Evolutionary conservation across 371 early-diverging fungal genomes (phyloP).

Genomic region (Chytridiales sp.): DNA sequence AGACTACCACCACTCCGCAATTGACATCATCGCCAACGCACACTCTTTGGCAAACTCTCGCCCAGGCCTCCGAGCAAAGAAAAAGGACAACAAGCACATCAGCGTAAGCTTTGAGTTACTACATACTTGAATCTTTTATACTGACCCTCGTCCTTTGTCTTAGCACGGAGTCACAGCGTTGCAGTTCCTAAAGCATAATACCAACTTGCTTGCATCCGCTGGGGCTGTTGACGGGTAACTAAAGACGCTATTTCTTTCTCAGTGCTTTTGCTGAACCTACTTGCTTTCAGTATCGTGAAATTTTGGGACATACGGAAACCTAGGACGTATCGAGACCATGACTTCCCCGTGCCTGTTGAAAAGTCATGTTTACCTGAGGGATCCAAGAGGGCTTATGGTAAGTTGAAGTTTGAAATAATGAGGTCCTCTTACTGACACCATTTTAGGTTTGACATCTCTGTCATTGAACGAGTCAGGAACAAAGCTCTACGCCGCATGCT

Average conservation of each 20-base stretch:
- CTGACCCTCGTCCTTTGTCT: too few species aligned
- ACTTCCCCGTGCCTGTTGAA: constrained; percentile 10
- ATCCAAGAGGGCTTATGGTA: constrained; percentile 19
- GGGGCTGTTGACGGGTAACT: constrained; percentile 65
- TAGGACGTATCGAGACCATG: constrained; percentile 5
- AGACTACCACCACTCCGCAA: constrained; percentile 23
- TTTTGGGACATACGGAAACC: constrained; percentile 30
- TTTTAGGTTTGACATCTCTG: constrained; percentile 29
- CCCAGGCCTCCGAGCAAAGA: constrained; percentile 1
- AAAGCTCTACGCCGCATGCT: constrained; percentile 31
- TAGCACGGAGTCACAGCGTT: constrained; percentile 59
- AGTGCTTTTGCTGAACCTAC: background rate
- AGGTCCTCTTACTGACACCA: background rate
- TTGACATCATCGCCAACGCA: constrained; percentile 31
- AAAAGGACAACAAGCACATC: constrained; percentile 9
- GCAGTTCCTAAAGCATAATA: constrained; percentile 40
- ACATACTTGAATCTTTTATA: too few species aligned
- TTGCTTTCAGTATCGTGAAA: constrained; percentile 20
- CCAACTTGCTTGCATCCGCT: constrained; percentile 49
- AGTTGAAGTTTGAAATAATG: background rate
- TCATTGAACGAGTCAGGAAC: constrained; percentile 19
- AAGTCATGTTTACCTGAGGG: constrained; percentile 7
- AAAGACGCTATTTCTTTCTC: background rate
- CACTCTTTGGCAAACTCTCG: constrained; percentile 16
- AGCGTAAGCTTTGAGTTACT: too few species aligned